A percentile compares a stretch with the other conserved stretches of the same genome.
Conservation (phyloP, 2,329 filamentous ascomycete genomes). For the Paecilomyces niveus region DNA sequence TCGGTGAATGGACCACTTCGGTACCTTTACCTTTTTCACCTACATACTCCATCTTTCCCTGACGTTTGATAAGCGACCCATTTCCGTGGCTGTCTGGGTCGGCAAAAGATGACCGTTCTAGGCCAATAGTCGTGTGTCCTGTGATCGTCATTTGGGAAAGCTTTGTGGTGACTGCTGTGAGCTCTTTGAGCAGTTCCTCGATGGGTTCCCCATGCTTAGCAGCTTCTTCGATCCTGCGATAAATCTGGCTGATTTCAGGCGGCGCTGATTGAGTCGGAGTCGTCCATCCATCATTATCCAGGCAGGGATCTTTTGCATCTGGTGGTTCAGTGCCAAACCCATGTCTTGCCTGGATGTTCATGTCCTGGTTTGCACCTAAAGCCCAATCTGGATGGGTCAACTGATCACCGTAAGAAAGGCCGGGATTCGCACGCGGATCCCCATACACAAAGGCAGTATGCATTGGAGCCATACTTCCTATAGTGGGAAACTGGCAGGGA, state of each 20-base stretch:
- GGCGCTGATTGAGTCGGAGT: conserved; percentile 7
- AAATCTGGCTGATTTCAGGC: conserved; percentile 18
- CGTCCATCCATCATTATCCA: conserved; percentile 4
- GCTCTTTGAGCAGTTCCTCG: conserved; percentile 20
- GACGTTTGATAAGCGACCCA: background rate
- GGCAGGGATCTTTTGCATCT: background rate
- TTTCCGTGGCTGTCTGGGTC: background rate
- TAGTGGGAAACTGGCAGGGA: conserved; percentile 1
- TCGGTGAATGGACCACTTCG: background rate
- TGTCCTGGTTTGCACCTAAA: background rate
- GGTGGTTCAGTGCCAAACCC: background rate
- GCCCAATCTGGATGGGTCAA: background rate
- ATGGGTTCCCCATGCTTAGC: conserved; percentile 19
- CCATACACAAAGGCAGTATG: background rate
- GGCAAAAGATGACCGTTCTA: background rate
- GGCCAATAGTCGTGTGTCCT: background rate
- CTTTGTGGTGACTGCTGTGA: conserved; percentile 14
- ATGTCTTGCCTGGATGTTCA: background rate
- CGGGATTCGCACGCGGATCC: background rate
- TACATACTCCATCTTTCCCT: background rate
- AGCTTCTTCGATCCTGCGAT: conserved; percentile 23
- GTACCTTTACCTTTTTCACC: background rate
- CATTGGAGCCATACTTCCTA: conserved; percentile 2
- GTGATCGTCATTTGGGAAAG: conserved; percentile 3
- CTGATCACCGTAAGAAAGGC: background rate